Base-by-base conservation (phyloP, 257 asterid species). In the Salvia splendens region DNA sequence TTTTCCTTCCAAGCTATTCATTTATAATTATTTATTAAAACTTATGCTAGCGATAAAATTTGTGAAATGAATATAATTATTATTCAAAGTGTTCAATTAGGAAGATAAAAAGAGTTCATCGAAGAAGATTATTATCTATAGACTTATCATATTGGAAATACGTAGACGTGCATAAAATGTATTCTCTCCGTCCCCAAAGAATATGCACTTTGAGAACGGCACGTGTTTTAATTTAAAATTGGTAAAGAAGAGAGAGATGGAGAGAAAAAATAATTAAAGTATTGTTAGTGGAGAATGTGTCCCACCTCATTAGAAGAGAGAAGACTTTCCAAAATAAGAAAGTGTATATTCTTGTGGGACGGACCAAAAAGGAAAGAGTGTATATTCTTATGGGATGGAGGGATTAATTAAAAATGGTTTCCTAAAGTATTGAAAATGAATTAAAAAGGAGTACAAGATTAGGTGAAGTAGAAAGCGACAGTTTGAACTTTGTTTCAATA, bases 391-490 rank as follows among this genome's bases (percentile, higher is more conserved):
- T n/a, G n/a, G n/a, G n/a, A n/a, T n/a, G n/a, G n/a, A n/a, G n/a
- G n/a, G n/a, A 2, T 6, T 1, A 40, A 42, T 28, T 4, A 5
- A 2, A 67, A 42, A 0, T 4, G n/a, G 7, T 15, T 30, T 45
- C 35, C 11, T 11, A 8, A 30, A 12, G 51, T 54, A 6, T 10
- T 15, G 16, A 12, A 62, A 41, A 54, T 50, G 56, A 8, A 15
- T 32, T 4, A 42, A 33, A 5, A 3, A 32, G 30, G 30, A 45
- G 5, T 17, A 28, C 0, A 61, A 20, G 55, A 54, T 75, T 61
- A 69, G 72, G 72, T 69, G 69, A 55, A 6, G n/a, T 43, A 58
- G 47, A 41, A 46, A 64, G 5, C 12, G 53, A 48, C 33, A 14
- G 8, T 43, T n/a, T 33, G 46, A 16, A 53, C 17, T 63, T 12